Evolutionary conservation across 2,329 filamentous ascomycete genomes (phyloP).

Genomic region (Ascochyta clinopodiicola): DNA sequence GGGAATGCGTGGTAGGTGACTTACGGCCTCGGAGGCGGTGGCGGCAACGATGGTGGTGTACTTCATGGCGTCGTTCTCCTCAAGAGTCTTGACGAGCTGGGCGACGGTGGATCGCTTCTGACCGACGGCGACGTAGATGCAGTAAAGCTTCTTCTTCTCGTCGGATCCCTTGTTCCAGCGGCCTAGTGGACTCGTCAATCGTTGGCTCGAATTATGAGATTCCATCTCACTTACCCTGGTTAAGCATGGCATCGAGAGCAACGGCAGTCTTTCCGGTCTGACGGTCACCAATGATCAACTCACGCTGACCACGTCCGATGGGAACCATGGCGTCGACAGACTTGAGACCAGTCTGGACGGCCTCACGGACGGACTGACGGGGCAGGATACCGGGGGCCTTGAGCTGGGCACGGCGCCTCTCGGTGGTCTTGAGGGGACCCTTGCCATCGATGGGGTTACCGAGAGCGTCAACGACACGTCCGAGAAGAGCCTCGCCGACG

Average conservation of each 20-base stretch:
- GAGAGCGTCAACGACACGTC: slow-evolving; percentile 97
- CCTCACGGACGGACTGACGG: slow-evolving; percentile 95
- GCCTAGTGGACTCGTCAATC: neutral
- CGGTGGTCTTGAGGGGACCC: slow-evolving; percentile 90
- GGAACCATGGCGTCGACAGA: slow-evolving; percentile 99
- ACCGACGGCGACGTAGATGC: slow-evolving; percentile 97
- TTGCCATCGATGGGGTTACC: slow-evolving; percentile 99
- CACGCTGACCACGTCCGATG: slow-evolving; percentile 99
- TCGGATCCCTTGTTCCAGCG: slow-evolving; percentile 83
- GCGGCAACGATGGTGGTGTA: slow-evolving; percentile 93
- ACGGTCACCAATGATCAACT: slow-evolving; percentile 99
- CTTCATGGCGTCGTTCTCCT: slow-evolving; percentile 99
- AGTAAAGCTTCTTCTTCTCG: slow-evolving; percentile 99
- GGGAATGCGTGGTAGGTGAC: neutral
- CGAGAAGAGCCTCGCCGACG: slow-evolving; percentile 89
- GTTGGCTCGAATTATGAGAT: too few species aligned
- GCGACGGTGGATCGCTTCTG: slow-evolving; percentile 99
- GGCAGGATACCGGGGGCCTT: slow-evolving; percentile 99
- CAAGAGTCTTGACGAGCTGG: slow-evolving; percentile 98
- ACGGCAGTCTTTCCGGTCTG: slow-evolving; percentile 99
- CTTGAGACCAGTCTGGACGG: slow-evolving; percentile 99
- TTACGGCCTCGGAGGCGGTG: slow-evolving; percentile 86
- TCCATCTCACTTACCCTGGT: slow-evolving; percentile 78
- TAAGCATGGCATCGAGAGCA: slow-evolving; percentile 95
- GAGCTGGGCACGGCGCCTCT: slow-evolving; percentile 95